Base-by-base conservation (phyloP, 2,329 filamentous ascomycete species). In the Lomentospora prolificans region DNA sequence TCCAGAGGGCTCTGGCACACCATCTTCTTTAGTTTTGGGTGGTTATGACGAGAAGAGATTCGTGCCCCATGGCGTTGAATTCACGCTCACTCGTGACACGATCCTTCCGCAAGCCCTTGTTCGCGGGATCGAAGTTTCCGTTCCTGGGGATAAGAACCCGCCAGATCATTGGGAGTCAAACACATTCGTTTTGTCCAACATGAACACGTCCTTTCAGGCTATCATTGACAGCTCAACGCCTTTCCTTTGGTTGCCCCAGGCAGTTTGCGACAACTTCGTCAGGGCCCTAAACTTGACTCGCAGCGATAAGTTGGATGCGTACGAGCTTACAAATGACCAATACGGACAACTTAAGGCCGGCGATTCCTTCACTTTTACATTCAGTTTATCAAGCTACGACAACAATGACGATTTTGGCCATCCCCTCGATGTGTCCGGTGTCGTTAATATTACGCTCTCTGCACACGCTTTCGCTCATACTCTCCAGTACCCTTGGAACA, bases 41-140 rank as follows among this genome's bases (percentile, higher is more conserved):
- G 69, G 87, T 27, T 89, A 85, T 64, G 87, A 90, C 64, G 67
- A 74, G 10, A 76, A 79, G 46, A 78, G 84, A 46, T 82, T 87
- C 57, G 71, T 80, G 30, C 69, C 75, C 1, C 86, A 89, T 64
- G 71, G 82, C 55, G 72, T 76, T 10, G 73, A 73, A 1, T 89
- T 89, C 65, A 75, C 70, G 50, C 66, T 84, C n/a, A 72, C 75
- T 36, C 70, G 81, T 46, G 71, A 74, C 14, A 72, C 76, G 50
- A 77, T 82, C 62, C 75, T 81, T 52, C 80, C 82, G 31, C 73
- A 79, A 51, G 76, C 84, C 58, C 69, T 84, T 17, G 74, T 88
- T 22, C 76, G 85, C n/a, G 79, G 76, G 22, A 76, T 83, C 53
- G 72, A 71, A 12, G 70, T 77, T 9, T 66, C 66, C 3, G 67